Conservation (phyloP, 106 monocot genomes). For the Platanthera guangdongensis region DNA sequence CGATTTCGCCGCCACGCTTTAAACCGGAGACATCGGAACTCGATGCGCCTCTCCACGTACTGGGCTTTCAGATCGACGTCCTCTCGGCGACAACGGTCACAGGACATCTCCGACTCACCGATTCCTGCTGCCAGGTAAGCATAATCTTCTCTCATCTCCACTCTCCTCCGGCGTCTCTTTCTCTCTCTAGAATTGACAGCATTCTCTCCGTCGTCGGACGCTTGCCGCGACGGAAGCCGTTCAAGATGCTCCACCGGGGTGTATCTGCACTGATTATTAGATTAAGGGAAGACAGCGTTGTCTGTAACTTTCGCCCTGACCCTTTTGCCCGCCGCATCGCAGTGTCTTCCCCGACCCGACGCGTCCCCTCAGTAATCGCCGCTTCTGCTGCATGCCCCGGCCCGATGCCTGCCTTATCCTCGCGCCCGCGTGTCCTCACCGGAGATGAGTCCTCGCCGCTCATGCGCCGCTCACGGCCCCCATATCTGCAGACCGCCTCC, state of each 20-base stretch:
- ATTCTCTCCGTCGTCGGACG: neutral
- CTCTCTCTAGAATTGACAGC: neutral
- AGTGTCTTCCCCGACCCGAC: too few relatives aligned
- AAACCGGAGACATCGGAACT: constrained; percentile 26
- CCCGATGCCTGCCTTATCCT: too few relatives aligned
- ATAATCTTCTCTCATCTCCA: neutral
- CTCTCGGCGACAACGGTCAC: constrained; percentile 41
- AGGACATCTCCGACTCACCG: constrained; percentile 52
- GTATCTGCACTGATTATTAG: constrained; percentile 82
- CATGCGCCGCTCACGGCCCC: too few relatives aligned
- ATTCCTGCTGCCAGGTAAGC: constrained; percentile 54
- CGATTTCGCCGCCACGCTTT: neutral
- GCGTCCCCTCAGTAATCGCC: too few relatives aligned
- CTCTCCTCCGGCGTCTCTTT: neutral
- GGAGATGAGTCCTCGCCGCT: too few relatives aligned
- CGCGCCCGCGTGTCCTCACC: too few relatives aligned
- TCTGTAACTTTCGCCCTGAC: too few relatives aligned
- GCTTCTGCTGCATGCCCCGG: too few relatives aligned
- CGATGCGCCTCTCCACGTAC: constrained; percentile 45
- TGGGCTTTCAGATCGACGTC: constrained; percentile 64
- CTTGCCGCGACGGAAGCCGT: constrained; percentile 36
- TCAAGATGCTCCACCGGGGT: constrained; percentile 78
- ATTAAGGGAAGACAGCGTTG: too few relatives aligned
- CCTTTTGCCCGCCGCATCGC: too few relatives aligned
- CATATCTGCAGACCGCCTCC: too few relatives aligned